Evolutionary conservation across 495 filamentous ascomycete genomes (phyloP).

Genomic region (Aspergillus mulundensis): DNA sequence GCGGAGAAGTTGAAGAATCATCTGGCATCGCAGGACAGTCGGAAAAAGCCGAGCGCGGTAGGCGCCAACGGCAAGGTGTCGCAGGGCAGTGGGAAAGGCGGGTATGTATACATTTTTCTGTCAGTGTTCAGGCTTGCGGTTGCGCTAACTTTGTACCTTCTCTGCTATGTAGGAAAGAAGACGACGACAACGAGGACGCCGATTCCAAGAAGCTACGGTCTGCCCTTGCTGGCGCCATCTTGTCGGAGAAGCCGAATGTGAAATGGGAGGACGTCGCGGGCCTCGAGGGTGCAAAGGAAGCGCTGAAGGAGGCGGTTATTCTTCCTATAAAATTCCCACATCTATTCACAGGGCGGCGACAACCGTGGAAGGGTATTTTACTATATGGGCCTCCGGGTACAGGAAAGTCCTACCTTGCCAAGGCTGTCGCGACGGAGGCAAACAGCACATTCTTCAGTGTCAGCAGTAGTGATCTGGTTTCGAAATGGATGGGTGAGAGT

Average conservation of each 20-base stretch:
- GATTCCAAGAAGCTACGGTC: slow-evolving; percentile 92
- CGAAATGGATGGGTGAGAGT: slow-evolving; percentile 99
- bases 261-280: slow-evolving; percentile 99
- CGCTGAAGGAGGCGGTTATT: slow-evolving; percentile 95
- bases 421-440: slow-evolving; percentile 95
- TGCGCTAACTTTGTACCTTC: background rate
- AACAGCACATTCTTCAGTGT: slow-evolving; percentile 99
- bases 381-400: slow-evolving; percentile 96
- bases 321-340: slow-evolving; percentile 98
- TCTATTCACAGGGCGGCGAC: slow-evolving; percentile 91
- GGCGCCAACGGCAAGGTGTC: slow-evolving; percentile 74
- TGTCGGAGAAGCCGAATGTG: slow-evolving; percentile 91
- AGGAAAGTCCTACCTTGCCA: slow-evolving; percentile 94
- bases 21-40: slow-evolving; percentile 67
- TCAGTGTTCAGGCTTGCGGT: background rate
- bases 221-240: slow-evolving; percentile 85
- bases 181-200: slow-evolving; percentile 66
- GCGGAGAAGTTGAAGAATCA: slow-evolving; percentile 96
- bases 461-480: slow-evolving; percentile 91
- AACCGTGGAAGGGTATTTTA: slow-evolving; percentile 97
- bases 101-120: slow-evolving; percentile 35
- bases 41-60: slow-evolving; percentile 75
- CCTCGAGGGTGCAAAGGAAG: slow-evolving; percentile 90
- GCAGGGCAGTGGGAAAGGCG: slow-evolving; percentile 62
- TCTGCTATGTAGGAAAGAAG: slow-evolving; percentile 47